phyloP scores from a whole-genome alignment of 805 yeast genomes.

The Candida piceae region DNA sequence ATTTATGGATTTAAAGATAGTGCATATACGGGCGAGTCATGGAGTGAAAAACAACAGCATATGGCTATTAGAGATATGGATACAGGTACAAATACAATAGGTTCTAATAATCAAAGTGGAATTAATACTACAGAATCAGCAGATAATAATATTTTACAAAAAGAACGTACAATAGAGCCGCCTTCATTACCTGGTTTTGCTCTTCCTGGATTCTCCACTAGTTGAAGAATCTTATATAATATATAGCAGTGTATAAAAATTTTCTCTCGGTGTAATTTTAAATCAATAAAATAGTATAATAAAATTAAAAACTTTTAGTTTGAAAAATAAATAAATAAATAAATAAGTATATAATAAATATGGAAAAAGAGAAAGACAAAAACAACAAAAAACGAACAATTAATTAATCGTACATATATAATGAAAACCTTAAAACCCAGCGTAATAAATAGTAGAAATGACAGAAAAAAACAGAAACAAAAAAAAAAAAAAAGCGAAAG shows the following conservation, averaged over 20 bases:
- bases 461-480: too few relatives aligned
- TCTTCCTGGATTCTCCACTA: slow-evolving; percentile 12
- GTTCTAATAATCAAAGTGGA: not conserved
- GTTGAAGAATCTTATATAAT: too few relatives aligned
- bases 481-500: too few relatives aligned
- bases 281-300: too few relatives aligned
- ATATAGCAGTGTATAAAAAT: too few relatives aligned
- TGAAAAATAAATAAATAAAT: too few relatives aligned
- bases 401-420: too few relatives aligned
- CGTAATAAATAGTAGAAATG: too few relatives aligned
- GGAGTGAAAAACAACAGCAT: slow-evolving; percentile 23
- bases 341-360: not conserved
- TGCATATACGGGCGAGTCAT: slow-evolving; percentile 52
- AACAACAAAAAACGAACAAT: not conserved
- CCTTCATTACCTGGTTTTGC: slow-evolving; percentile 14
- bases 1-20: slow-evolving; percentile 77
- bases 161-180: not conserved
- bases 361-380: not conserved
- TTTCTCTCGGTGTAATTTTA: too few relatives aligned
- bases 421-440: too few relatives aligned
- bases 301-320: too few relatives aligned
- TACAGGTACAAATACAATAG: not conserved
- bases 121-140: not conserved
- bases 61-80: slow-evolving; percentile 8
- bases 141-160: not conserved